Evolutionary conservation across 371 early-diverging fungal species (phyloP), one percentile per base, ranked within the genome.

Genomic region (Globomyces sp.): DNA sequence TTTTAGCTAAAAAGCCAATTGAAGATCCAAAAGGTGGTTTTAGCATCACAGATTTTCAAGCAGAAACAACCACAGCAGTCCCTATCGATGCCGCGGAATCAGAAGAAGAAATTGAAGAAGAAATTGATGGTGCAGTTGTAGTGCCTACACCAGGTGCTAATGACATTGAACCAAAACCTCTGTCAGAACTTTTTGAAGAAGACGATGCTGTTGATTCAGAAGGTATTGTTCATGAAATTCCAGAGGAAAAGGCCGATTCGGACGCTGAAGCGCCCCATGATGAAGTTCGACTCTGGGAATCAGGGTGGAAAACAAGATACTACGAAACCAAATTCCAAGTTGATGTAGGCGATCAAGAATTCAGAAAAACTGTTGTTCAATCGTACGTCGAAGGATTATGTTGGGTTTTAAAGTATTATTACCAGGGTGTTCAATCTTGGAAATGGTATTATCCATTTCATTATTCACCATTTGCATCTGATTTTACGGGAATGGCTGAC

Each of bases 381-480:
- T 86, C 89, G 58, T 99, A 99, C 69, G 86, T 98, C 50, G 93
- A 96, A 74, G 99, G 99, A n/a, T 82, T 99, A 43, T 90, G 91
- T 69, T 99, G 99, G 99, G 95, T 99, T 37, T 87, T 97, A 63
- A 87, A 89, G 70, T 99, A 99, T 78, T 99, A 99, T 72, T 95
- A 94, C 76, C 85, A 89, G 72, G 94, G 98, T 24, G 90, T 91
- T 66, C 92, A 89, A 9, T 93, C 95, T 34, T 99, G 99, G 99
- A 88, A 91, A 44, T 99, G 98, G 97, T 99, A 89, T 80, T 99
- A 92, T 74, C 99, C 99, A 2, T 94, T 92, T 76, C 94, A 99
- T 78, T 99, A 97, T 77, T 93, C 99, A 24, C 99, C 99, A 8
- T 92, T 95, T 80, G 92, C 93, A 2, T 87, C 88, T 3, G 96